These are phyloP conservation scores for Trypethelium eluteriae DNA, from an alignment of 495 filamentous ascomycete genomes.

Conservation along the genomic window DNA sequence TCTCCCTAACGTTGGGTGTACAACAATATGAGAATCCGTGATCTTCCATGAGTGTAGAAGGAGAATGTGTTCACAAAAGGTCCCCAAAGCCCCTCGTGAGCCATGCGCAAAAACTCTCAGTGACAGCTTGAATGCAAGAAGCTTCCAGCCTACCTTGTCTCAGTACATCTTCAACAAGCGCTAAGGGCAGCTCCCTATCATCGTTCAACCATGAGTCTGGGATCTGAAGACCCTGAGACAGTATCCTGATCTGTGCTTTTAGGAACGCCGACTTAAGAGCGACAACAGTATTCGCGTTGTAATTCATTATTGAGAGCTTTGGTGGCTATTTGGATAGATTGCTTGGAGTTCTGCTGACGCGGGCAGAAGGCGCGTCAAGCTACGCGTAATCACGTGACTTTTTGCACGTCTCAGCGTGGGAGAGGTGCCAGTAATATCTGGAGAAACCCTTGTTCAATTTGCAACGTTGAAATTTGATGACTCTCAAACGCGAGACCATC, in stretches of 20 bases:
- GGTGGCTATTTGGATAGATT: neutral
- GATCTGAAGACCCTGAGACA: conserved; percentile 22
- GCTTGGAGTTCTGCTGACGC: neutral
- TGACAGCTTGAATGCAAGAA: neutral
- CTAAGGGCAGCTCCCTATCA: conserved; percentile 16
- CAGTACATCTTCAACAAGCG: conserved; percentile 23
- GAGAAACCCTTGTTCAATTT: too few species aligned
- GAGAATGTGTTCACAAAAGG: too few species aligned
- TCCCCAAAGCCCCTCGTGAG: neutral
- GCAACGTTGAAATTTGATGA: too few species aligned
- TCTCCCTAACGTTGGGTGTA: neutral
- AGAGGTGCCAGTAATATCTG: neutral
- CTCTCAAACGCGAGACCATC: too few species aligned
- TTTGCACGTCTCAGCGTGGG: neutral
- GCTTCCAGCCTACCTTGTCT: conserved; percentile 21
- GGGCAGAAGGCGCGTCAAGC: neutral
- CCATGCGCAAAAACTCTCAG: neutral
- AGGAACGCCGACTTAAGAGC: conserved; percentile 26
- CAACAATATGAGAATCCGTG: neutral
- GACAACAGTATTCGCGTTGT: conserved; percentile 20
- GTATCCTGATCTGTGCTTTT: conserved; percentile 25
- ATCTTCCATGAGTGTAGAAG: neutral
- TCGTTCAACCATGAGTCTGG: conserved; percentile 17
- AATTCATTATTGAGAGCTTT: neutral
- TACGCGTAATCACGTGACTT: neutral